Percentiles rank a stretch among this genome's conserved stretches.
Evolutionary conservation across 176 grass and related monocot genomes (phyloP).

Genomic region (Oryza glaberrima): DNA sequence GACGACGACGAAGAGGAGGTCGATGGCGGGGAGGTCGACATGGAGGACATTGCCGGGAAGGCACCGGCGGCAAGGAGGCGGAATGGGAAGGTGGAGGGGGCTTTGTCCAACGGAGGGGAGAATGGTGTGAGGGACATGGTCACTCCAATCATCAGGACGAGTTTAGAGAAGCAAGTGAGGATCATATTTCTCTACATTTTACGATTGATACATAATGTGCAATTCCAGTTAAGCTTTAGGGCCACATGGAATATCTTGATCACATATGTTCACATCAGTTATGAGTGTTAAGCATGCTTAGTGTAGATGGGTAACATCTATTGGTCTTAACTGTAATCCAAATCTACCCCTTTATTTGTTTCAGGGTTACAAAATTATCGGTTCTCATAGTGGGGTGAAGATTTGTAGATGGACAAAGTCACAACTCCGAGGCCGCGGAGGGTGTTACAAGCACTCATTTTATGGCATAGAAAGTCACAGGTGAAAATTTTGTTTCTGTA

Average conservation of each 20-base stretch:
- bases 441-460: slow-evolving; percentile 99
- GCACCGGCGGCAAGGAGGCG: slow-evolving; percentile 41
- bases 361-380: slow-evolving; percentile 97
- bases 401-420: slow-evolving; percentile 99
- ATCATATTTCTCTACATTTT: slow-evolving; percentile 16
- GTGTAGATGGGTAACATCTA: slow-evolving; percentile 2
- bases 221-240: neutral
- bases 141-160: slow-evolving; percentile 83
- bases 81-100: slow-evolving; percentile 37
- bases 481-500: slow-evolving; percentile 39
- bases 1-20: slow-evolving; percentile 49
- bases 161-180: slow-evolving; percentile 88
- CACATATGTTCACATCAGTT: neutral
- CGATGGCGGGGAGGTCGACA: slow-evolving; percentile 64
- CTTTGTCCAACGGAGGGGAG: slow-evolving; percentile 41
- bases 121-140: slow-evolving; percentile 83
- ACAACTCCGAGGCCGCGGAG: slow-evolving; percentile 90
- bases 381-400: slow-evolving; percentile 98
- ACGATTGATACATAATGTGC: neutral
- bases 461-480: slow-evolving; percentile 99
- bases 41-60: slow-evolving; percentile 97
- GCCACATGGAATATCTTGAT: too few species aligned
- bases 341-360: slow-evolving; percentile 31
- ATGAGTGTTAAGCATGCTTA: neutral
- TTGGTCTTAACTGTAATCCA: neutral